Conservation (phyloP, 2,329 filamentous ascomycete genomes). For the Elsinoe australis region DNA sequence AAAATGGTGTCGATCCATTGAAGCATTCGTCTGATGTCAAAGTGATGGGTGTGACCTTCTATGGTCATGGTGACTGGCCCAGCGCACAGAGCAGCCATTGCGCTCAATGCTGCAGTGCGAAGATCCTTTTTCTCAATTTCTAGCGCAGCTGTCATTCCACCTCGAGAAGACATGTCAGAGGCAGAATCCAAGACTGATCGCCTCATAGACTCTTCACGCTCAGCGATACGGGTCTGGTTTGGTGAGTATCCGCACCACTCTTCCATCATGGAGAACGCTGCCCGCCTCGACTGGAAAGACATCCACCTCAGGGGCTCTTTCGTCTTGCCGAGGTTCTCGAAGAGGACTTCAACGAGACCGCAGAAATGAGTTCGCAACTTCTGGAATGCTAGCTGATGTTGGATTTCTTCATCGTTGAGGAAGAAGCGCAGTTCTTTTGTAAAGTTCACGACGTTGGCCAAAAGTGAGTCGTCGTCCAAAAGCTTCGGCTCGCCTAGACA, state of each 20-base stretch:
- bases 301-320: slow-evolving; percentile 87
- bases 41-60: slow-evolving; percentile 79
- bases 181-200: slow-evolving; percentile 77
- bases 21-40: slow-evolving; percentile 86
- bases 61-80: slow-evolving; percentile 78
- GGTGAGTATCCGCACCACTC: slow-evolving; percentile 98
- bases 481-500: slow-evolving; percentile 74
- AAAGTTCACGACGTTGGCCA: slow-evolving; percentile 81
- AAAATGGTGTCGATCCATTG: slow-evolving; percentile 96
- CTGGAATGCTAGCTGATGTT: slow-evolving; percentile 91
- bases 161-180: slow-evolving; percentile 61
- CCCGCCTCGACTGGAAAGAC: slow-evolving; percentile 93
- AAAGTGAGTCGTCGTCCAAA: slow-evolving; percentile 71
- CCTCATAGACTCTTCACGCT: slow-evolving; percentile 78
- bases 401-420: slow-evolving; percentile 87
- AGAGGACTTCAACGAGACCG: slow-evolving; percentile 84
- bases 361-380: slow-evolving; percentile 89
- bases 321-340: slow-evolving; percentile 80
- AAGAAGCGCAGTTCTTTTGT: slow-evolving; percentile 90
- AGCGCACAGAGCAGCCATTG: slow-evolving; percentile 87
- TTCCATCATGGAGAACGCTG: slow-evolving; percentile 93
- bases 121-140: slow-evolving; percentile 96
- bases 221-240: slow-evolving; percentile 73
- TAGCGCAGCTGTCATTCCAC: slow-evolving; percentile 77
- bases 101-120: slow-evolving; percentile 79